Evolutionary conservation across 768 basidiomycete species (phyloP), one percentile per base, ranked within the genome.

Genomic region (Trametes coccinea): DNA sequence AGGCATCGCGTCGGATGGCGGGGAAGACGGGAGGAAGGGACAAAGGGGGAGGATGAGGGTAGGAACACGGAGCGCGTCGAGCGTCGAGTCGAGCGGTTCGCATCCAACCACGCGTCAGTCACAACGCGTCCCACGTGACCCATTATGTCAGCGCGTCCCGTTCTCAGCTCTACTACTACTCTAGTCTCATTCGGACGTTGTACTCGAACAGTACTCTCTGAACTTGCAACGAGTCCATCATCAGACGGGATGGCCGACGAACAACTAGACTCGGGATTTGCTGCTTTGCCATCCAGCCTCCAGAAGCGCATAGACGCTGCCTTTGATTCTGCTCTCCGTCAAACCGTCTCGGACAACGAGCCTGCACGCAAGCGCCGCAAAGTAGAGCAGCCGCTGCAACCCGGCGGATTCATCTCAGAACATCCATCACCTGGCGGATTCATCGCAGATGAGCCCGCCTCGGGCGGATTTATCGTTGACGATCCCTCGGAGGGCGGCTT

Each of bases 291-390:
- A 2, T 37, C 60, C 43, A 67, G 71, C 30, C 64, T 84, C 29
- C 81, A 80, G 69, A 68, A 60, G 9, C 75, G 76, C 33, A 83
- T 88, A 37, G 86, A 88, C 69, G 64, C 71, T 44, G 84, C 82
- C 0, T 87, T 87, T 59, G 73, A 82, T 64, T 60, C 67, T 4
- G 65, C 72, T 6, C 66, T 65, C 22, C 46, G 33, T 22, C 46
- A 51, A 53, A 44, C 64, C 45, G 31, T 33, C n/a, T n/a, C 29
- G 29, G 22, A 4, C 48, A 60, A 27, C 16, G 60, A 46, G 10
- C 57, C 57, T 9, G 31, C 65, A 3, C 59, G 56, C 51, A 70
- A 70, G 43, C 60, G 59, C 29, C 67, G 59, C 46, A 67, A 59
- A 46, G 48, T 64, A 1, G 53, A 27, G 16, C 46, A 53, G 7